phyloP scores from a whole-genome alignment of 495 filamentous ascomycete species.

The Hyphodiscus hymeniophilus region DNA sequence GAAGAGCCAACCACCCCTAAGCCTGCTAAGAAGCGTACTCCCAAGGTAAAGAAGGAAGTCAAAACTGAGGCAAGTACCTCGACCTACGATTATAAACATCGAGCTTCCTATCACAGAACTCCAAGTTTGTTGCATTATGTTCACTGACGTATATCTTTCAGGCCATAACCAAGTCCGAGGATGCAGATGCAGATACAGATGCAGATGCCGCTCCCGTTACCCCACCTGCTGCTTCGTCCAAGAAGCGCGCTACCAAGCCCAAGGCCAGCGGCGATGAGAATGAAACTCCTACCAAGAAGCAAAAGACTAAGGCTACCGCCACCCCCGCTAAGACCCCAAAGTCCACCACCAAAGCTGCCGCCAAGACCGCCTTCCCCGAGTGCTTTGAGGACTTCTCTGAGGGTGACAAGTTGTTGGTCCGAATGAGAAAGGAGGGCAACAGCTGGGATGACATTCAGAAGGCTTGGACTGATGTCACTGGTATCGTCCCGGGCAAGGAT shows the following conservation, averaged over 20 bases:
- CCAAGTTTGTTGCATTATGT: neutral
- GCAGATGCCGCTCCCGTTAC: neutral
- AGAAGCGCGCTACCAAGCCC: constrained; percentile 1
- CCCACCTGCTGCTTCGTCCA: neutral
- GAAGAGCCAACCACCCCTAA: too few relatives aligned
- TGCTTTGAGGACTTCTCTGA: constrained; percentile 1
- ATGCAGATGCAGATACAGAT: neutral
- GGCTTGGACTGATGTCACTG: neutral
- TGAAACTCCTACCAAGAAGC: too few relatives aligned
- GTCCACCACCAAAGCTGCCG: neutral
- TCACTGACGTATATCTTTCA: too few relatives aligned
- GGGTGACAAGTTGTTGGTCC: neutral
- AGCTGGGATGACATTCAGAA: neutral
- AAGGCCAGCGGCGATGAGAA: constrained; percentile 1
- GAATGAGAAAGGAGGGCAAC: neutral
- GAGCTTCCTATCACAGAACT: too few relatives aligned
- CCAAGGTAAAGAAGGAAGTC: too few relatives aligned
- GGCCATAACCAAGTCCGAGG: neutral
- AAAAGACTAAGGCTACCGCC: too few relatives aligned
- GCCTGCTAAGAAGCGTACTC: too few relatives aligned
- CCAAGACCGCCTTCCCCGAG: neutral
- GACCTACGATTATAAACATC: too few relatives aligned
- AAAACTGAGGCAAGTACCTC: too few relatives aligned
- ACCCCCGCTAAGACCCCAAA: neutral
- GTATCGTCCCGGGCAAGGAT: neutral